Evolutionary conservation across 495 filamentous ascomycete genomes (phyloP), one percentile per base, ranked within the genome.

Genomic region (Trichocladium uniseriatum): DNA sequence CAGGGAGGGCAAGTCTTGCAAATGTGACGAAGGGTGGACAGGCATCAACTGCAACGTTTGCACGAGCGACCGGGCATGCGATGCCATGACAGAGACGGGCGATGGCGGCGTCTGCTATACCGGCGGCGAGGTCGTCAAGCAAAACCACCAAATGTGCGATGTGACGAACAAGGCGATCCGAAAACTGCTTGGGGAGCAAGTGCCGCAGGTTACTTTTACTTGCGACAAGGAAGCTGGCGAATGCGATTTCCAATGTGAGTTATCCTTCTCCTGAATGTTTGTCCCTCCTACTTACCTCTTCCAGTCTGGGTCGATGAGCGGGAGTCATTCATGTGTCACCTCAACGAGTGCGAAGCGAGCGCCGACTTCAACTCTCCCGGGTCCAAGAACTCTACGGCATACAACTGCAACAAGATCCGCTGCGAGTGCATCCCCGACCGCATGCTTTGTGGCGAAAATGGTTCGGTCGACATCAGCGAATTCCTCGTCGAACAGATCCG

Each of bases 31-130:
- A 28, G 92, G 94, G 40, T 98, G 92, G 92, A 79, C 78, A n/a
- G 92, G 92, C 52, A 90, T 97, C 68, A 98, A 98, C 73, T 98
- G 92, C 76, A 98, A 98, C 62, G 87, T 97, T 47, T 98, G 92
- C 69, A 77, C 83, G 38, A 78, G 80, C 14, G 74, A 97, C 62
- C 69, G 83, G 48, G 89, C 86, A 11, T 98, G 92, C 62, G 74
- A 88, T 65, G 78, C 84, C 7, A 68, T 98, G 67, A 92, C 91
- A 79, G 87, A 89, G 2, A 74, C 77, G 4, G 77, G 77, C 1
- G 73, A 84, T 35, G 87, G 79, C 36, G 90, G 87, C 24, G 86
- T 94, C 19, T 98, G 92, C 71, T 95, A 95, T 58, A 85, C 84
- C 54, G 81, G 91, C 54, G 90, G 89, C 34, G 78, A 94, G 51